These are phyloP conservation scores for Cutaneotrichosporon arboriforme DNA, from an alignment of 1,284 basidiomycete species.

Conservation along the genomic window DNA sequence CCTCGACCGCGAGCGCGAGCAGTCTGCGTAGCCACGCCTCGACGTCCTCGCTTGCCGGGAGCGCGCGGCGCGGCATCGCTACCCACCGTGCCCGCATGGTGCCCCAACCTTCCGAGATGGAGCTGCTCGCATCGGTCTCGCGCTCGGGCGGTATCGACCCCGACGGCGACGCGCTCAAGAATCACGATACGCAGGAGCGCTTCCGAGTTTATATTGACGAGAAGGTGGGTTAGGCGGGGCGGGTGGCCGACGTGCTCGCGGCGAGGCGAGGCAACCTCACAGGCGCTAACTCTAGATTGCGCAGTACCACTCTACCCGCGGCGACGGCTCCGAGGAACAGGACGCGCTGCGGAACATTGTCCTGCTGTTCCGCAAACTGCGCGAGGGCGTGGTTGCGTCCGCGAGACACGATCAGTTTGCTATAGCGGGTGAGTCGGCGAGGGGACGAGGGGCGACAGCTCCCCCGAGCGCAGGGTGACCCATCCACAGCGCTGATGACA, in stretches of 20 bases:
- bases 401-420: constrained; percentile 40
- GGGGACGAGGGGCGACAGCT: background rate
- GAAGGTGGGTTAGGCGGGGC: constrained; percentile 22
- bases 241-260: too few species aligned
- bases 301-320: constrained; percentile 1
- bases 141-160: constrained; percentile 41
- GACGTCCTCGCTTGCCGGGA: too few species aligned
- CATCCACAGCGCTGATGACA: constrained; percentile 5
- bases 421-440: constrained; percentile 33
- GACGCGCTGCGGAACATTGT: constrained; percentile 42
- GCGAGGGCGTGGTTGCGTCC: constrained; percentile 45
- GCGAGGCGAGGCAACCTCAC: background rate
- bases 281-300: constrained; percentile 7
- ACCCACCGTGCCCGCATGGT: too few species aligned
- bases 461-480: background rate
- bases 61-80: too few species aligned
- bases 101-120: constrained; percentile 26
- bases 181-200: constrained; percentile 33
- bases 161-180: constrained; percentile 46
- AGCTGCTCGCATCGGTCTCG: constrained; percentile 36
- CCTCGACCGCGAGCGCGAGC: too few species aligned
- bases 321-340: constrained; percentile 24
- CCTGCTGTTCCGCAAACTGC: constrained; percentile 41
- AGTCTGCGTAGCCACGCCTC: too few species aligned
- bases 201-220: constrained; percentile 42